Evolutionary conservation across 495 filamentous ascomycete species (phyloP).

Genomic region (Xylaria castorea): DNA sequence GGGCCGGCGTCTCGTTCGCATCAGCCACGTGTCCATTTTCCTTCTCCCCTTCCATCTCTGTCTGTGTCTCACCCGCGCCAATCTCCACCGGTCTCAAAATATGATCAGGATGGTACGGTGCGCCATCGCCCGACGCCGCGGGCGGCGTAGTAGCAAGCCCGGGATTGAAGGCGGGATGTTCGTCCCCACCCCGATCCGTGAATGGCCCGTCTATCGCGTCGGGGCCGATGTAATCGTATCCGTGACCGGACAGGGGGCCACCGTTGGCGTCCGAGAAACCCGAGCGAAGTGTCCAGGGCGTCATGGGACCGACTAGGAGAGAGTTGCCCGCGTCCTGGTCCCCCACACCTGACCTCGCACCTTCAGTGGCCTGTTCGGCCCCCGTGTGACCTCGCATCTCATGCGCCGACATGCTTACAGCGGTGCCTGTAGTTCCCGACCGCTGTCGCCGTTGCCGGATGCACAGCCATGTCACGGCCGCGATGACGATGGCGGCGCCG

Average conservation of each 20-base stretch:
- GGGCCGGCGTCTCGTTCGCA: not conserved
- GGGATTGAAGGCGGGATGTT: not conserved
- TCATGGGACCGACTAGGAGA: not conserved
- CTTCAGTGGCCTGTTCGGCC: slow-evolving; percentile 11
- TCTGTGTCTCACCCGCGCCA: slow-evolving; percentile 14
- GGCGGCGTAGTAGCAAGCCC: slow-evolving; percentile 28
- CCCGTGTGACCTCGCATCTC: slow-evolving; percentile 24
- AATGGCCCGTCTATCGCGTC: slow-evolving; percentile 44
- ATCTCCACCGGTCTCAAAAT: slow-evolving; percentile 22
- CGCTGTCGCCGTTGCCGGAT: slow-evolving; percentile 39
- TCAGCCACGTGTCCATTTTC: not conserved
- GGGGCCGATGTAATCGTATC: slow-evolving; percentile 45
- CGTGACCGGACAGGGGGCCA: slow-evolving; percentile 31
- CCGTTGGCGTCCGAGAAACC: slow-evolving; percentile 28
- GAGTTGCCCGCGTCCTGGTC: slow-evolving; percentile 1
- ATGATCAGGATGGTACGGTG: slow-evolving; percentile 18
- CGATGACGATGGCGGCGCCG: slow-evolving; percentile 46
- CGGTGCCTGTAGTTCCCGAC: slow-evolving; percentile 1
- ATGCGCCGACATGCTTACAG: slow-evolving; percentile 6
- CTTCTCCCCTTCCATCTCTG: slow-evolving; percentile 10
- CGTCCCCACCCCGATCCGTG: slow-evolving; percentile 34
- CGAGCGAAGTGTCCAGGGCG: slow-evolving; percentile 7
- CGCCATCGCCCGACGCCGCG: slow-evolving; percentile 24
- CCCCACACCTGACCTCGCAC: slow-evolving; percentile 15
- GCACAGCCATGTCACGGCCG: slow-evolving; percentile 45